A percentile compares a stretch with the other conserved stretches of the same genome.
These are phyloP conservation scores for Dendryphion nanum DNA, from an alignment of 2,329 filamentous ascomycete species.

Conservation along the genomic window DNA sequence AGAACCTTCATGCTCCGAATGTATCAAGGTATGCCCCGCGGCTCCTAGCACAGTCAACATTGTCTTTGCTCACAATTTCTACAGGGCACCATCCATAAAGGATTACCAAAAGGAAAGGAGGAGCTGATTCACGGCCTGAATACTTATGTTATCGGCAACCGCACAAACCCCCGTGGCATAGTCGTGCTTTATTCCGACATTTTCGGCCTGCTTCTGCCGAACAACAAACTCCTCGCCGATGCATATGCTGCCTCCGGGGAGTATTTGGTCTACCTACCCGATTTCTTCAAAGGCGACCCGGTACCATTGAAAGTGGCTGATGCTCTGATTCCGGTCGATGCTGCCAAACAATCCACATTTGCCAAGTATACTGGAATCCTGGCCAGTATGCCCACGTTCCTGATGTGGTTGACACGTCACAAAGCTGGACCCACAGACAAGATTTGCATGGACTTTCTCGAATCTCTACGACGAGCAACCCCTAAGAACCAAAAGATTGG, in stretches of 20 bases:
- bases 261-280: slow-evolving; percentile 22
- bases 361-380: slow-evolving; percentile 42
- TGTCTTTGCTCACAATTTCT: slow-evolving; percentile 1
- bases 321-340: slow-evolving; percentile 37
- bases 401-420: slow-evolving; percentile 33
- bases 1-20: background rate
- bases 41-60: too few species aligned
- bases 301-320: slow-evolving; percentile 29
- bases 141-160: slow-evolving; percentile 20
- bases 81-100: slow-evolving; percentile 38
- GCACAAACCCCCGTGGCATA: slow-evolving; percentile 14
- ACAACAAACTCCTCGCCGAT: slow-evolving; percentile 27
- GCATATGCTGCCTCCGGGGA: slow-evolving; percentile 18
- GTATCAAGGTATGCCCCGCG: background rate
- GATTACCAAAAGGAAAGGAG: slow-evolving; percentile 22
- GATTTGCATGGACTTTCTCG: slow-evolving; percentile 36
- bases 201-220: slow-evolving; percentile 21
- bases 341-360: slow-evolving; percentile 33
- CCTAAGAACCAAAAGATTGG: slow-evolving; percentile 8
- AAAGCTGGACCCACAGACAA: slow-evolving; percentile 29
- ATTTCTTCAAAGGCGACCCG: slow-evolving; percentile 24
- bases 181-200: slow-evolving; percentile 24
- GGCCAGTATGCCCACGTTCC: slow-evolving; percentile 18
- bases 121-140: slow-evolving; percentile 18
- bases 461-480: slow-evolving; percentile 27